phyloP scores from a whole-genome alignment of 192 early-diverging fungal species.

The Linnemannia hyalina region DNA sequence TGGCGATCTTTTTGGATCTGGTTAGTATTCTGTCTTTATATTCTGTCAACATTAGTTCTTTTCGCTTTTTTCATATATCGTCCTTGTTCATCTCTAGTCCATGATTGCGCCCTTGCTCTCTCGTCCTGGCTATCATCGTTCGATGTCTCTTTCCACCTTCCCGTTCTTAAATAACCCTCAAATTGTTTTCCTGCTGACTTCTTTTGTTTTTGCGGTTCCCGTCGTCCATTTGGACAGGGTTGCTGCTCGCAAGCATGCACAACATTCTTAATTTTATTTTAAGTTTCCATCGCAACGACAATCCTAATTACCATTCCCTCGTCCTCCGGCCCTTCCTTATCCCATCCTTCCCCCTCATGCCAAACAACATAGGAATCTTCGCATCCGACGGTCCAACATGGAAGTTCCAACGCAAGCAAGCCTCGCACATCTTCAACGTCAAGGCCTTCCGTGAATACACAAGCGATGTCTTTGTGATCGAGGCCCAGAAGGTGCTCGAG shows the following conservation, averaged over 20 bases:
- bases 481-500: slow-evolving; percentile 20
- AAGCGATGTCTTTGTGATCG: slow-evolving; percentile 24
- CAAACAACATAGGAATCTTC: slow-evolving; percentile 6
- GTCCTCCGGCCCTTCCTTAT: neutral
- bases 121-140: neutral
- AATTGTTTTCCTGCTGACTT: too few relatives aligned
- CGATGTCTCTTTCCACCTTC: too few relatives aligned
- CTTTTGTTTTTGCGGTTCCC: neutral
- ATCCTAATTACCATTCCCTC: neutral
- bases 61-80: neutral
- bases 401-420: slow-evolving; percentile 26
- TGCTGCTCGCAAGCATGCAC: neutral
- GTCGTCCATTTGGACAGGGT: slow-evolving; percentile 29
- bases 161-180: too few relatives aligned
- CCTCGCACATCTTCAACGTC: slow-evolving; percentile 19
- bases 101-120: neutral
- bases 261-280: slow-evolving; percentile 3
- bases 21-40: neutral
- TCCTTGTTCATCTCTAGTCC: too few relatives aligned
- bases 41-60: neutral
- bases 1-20: slow-evolving; percentile 1
- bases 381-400: slow-evolving; percentile 12
- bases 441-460: slow-evolving; percentile 28
- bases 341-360: neutral
- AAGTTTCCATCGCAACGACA: too few relatives aligned